A percentile compares a stretch with the other conserved stretches of the same genome.
Evolutionary conservation across 192 early-diverging fungal species (phyloP).

Genomic region (Coemansia sp.): DNA sequence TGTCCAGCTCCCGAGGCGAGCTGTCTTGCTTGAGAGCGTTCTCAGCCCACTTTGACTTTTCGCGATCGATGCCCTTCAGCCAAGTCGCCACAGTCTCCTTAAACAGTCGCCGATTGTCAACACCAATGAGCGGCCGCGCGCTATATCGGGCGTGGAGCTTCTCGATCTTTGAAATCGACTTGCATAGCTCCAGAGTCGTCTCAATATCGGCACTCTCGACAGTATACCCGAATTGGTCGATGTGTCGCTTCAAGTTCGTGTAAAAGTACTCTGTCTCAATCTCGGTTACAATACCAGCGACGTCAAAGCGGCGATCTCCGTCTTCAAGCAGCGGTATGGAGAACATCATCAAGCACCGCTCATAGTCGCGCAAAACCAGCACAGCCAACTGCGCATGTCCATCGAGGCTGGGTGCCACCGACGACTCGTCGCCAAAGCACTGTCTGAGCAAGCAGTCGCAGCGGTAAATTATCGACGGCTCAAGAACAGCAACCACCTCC

Average conservation of each 20-base stretch:
- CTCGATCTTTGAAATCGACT: slow-evolving; percentile 29
- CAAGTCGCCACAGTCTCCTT: slow-evolving; percentile 27
- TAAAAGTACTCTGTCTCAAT: slow-evolving; percentile 45
- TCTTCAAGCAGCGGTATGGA: slow-evolving; percentile 35
- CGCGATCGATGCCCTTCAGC: slow-evolving; percentile 40
- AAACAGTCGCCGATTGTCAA: slow-evolving; percentile 43
- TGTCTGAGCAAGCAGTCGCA: slow-evolving; percentile 39
- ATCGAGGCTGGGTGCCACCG: slow-evolving; percentile 22
- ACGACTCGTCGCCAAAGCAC: slow-evolving; percentile 39
- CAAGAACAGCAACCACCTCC: slow-evolving; percentile 24
- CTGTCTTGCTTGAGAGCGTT: slow-evolving; percentile 51
- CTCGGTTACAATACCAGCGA: slow-evolving; percentile 46
- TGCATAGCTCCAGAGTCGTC: slow-evolving; percentile 39
- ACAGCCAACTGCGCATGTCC: slow-evolving; percentile 40
- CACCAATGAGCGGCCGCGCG: slow-evolving; percentile 7
- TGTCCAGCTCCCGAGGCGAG: slow-evolving; percentile 25
- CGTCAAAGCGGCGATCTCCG: slow-evolving; percentile 52
- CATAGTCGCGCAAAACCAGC: slow-evolving; percentile 35
- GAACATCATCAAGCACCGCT: slow-evolving; percentile 36
- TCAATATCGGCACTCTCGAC: slow-evolving; percentile 30
- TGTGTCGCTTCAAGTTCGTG: slow-evolving; percentile 26
- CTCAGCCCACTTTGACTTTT: slow-evolving; percentile 35
- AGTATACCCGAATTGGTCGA: slow-evolving; percentile 43
- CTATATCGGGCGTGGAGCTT: slow-evolving; percentile 29
- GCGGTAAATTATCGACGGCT: slow-evolving; percentile 40